Evolutionary conservation across 768 basidiomycete species (phyloP), one percentile per base, ranked within the genome.

Genomic region (Hygrophorus pudorinus): DNA sequence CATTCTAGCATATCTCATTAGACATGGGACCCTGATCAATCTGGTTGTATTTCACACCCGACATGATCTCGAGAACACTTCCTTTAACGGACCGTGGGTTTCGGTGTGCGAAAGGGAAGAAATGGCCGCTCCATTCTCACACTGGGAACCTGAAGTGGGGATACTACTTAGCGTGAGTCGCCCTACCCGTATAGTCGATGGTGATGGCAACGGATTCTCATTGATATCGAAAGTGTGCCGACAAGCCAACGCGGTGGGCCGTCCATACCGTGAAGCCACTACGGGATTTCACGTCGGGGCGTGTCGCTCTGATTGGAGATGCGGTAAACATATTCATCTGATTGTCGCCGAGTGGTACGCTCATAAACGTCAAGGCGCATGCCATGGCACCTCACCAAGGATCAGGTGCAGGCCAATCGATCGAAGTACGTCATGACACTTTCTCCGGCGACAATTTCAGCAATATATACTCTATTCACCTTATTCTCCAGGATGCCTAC

Each of bases 71-170:
- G 73, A 81, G 51, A 61, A 65, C 46, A 72, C 78, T 1, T 56
- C 57, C 17, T 75, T 67, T 47, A 59, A 68, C 9, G 72, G 68
- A 4, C 62, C 72, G 12, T 80, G 75, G 78, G 68, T 78, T 4
- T 63, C 64, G 24, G 65, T 66, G 4, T 52, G 70, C 1, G 64
- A 71, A 14, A 67, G 59, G 42, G 56, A 67, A 16, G 75, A 79
- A 40, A 54, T 82, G 28, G 41, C 62, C 4, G 52, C 51, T 7
- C 56, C 65, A 21, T 84, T 79, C 50, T 55, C 59, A 20, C 54
- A 62, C 28, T 79, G 82, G 68, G 81, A 83, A 56, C 65, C 73
- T 1, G 80, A 82, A 31, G 75, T 75, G 3, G 70, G 72, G 50
- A 65, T 66, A 1, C 55, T 85, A 0, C 53, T 85, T 13, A 61